phyloP scores from a whole-genome alignment of 257 asterid genomes.

The Solanum rostratum region DNA sequence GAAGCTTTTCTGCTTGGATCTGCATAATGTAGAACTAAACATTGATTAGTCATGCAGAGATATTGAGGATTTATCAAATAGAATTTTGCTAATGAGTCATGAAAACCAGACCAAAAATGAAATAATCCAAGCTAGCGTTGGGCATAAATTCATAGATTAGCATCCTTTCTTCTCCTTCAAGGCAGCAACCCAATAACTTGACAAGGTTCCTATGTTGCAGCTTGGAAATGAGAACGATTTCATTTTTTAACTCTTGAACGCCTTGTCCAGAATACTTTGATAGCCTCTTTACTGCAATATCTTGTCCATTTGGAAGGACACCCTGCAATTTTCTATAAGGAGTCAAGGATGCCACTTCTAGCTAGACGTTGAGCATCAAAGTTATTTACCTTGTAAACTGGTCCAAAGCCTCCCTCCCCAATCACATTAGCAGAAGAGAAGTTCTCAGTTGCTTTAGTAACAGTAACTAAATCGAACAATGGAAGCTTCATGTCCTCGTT shows the following conservation, averaged over 20 bases:
- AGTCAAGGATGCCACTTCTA: background rate
- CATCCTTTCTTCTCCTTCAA: constrained; percentile 1
- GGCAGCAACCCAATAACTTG: constrained; percentile 6
- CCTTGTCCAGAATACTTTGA: constrained; percentile 7
- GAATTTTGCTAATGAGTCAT: background rate
- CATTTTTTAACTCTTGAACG: background rate
- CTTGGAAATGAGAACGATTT: constrained; percentile 6
- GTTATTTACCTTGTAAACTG: background rate
- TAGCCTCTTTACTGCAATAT: constrained; percentile 6
- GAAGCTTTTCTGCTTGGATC: background rate
- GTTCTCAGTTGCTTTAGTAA: background rate
- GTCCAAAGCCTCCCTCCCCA: constrained; percentile 7
- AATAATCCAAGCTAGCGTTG: constrained; percentile 8
- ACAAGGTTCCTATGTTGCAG: constrained; percentile 11
- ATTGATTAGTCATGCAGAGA: background rate
- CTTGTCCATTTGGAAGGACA: background rate
- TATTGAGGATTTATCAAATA: background rate
- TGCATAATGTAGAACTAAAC: background rate
- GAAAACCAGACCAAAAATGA: constrained; percentile 4
- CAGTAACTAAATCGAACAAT: background rate
- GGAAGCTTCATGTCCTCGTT: background rate
- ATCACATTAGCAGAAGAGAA: constrained; percentile 4
- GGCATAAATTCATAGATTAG: constrained; percentile 11
- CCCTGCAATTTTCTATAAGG: constrained; percentile 4
- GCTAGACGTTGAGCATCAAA: background rate